phyloP scores from a whole-genome alignment of 2,329 filamentous ascomycete genomes.

The Claviceps fusiformis region DNA sequence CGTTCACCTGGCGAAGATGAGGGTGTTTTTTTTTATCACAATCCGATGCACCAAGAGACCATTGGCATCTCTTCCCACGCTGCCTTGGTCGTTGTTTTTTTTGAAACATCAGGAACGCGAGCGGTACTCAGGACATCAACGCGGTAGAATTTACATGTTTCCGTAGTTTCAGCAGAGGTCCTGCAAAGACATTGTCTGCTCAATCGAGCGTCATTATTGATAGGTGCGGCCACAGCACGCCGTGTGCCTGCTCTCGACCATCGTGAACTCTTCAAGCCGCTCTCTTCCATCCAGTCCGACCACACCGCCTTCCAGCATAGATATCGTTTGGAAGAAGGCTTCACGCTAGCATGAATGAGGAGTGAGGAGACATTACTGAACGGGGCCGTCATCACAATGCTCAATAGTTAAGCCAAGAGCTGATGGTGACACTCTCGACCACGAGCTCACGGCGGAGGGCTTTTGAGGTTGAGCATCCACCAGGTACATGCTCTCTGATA shows the following conservation, averaged over 20 bases:
- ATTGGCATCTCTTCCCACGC: not conserved
- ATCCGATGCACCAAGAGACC: too few species aligned
- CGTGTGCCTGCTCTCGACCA: not conserved
- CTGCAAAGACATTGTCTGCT: not conserved
- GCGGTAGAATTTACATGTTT: not conserved
- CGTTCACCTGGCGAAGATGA: not conserved
- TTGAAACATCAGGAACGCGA: not conserved
- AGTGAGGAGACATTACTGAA: not conserved
- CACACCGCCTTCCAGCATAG: not conserved
- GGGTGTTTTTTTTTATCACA: too few species aligned
- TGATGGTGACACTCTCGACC: not conserved
- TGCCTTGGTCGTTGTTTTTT: not conserved
- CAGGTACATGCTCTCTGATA: conserved; percentile 18
- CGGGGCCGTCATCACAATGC: too few species aligned
- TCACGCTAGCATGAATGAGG: not conserved
- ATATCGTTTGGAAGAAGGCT: too few species aligned
- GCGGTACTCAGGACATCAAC: not conserved
- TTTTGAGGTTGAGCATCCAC: not conserved
- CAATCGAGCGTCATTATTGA: too few species aligned
- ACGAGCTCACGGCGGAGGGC: not conserved
- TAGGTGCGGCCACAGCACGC: not conserved
- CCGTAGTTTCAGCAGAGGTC: not conserved
- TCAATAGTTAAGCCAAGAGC: not conserved
- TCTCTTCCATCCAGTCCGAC: not conserved
- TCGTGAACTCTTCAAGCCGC: not conserved